Evolutionary conservation across 768 basidiomycete genomes (phyloP).

Genomic region (Termitomyces sp.): DNA sequence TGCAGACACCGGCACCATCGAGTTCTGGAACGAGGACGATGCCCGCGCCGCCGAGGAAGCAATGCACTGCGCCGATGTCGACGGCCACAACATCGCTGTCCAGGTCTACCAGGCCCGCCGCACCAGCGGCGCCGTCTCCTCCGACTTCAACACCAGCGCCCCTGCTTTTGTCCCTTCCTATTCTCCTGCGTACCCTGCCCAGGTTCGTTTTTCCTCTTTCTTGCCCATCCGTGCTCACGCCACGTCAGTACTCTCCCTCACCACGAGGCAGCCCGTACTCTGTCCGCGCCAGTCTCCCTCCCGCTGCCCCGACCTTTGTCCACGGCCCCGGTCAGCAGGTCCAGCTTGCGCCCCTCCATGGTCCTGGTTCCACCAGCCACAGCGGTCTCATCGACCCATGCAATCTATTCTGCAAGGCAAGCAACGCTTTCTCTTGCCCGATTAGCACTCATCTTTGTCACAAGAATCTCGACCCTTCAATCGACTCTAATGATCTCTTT

Average conservation of each 20-base stretch:
- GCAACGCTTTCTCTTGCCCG: neutral
- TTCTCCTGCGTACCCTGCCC: slow-evolving; percentile 49
- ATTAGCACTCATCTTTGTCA: neutral
- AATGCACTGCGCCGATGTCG: slow-evolving; percentile 79
- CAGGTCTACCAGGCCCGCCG: slow-evolving; percentile 70
- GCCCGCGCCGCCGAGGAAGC: slow-evolving; percentile 73
- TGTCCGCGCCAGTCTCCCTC: slow-evolving; percentile 35
- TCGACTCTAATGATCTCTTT: slow-evolving; percentile 83
- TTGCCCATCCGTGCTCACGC: neutral
- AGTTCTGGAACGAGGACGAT: slow-evolving; percentile 87
- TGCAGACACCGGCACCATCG: slow-evolving; percentile 70
- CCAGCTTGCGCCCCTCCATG: slow-evolving; percentile 67
- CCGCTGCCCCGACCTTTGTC: slow-evolving; percentile 49
- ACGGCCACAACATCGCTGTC: slow-evolving; percentile 81
- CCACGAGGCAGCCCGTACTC: slow-evolving; percentile 44
- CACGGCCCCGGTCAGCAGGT: slow-evolving; percentile 91
- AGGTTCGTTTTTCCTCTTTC: slow-evolving; percentile 29
- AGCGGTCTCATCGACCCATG: slow-evolving; percentile 88
- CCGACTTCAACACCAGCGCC: slow-evolving; percentile 70
- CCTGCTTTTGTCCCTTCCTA: slow-evolving; percentile 74
- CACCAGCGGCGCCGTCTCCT: slow-evolving; percentile 42
- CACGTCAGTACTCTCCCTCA: slow-evolving; percentile 56
- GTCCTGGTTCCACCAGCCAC: slow-evolving; percentile 78
- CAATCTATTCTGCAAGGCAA: slow-evolving; percentile 84
- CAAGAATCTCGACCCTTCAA: slow-evolving; percentile 80